Percentiles rank a stretch among this genome's conserved stretches.
Evolutionary conservation across 208 protist species (phyloP).

Genomic region (Novymonas esmeraldas): DNA sequence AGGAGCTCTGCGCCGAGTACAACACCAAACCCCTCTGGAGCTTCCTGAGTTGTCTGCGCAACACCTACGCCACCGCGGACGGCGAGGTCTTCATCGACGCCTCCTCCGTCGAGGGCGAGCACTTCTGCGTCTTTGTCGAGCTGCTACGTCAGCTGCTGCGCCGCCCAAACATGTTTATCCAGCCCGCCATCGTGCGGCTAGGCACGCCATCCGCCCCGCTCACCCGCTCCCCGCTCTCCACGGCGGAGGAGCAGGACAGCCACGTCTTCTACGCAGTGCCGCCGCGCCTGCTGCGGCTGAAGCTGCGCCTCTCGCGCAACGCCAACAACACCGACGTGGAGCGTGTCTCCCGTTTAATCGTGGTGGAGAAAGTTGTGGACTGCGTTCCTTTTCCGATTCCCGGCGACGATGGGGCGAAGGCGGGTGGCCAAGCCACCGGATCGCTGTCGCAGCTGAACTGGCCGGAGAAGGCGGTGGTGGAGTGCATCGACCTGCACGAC

Average conservation of each 20-base stretch:
- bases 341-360: constrained; percentile 15
- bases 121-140: constrained; percentile 34
- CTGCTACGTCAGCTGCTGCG: constrained; percentile 25
- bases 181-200: constrained; percentile 5
- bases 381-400: constrained; percentile 9
- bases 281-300: constrained; percentile 30
- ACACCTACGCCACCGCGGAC: constrained; percentile 16
- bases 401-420: neutral
- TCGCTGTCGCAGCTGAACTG: constrained; percentile 20
- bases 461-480: constrained; percentile 30
- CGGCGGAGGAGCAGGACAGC: neutral
- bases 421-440: constrained; percentile 1
- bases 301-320: constrained; percentile 28
- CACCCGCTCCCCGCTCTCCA: neutral
- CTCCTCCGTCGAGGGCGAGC: constrained; percentile 25
- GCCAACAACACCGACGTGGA: constrained; percentile 33
- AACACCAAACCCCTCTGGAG: constrained; percentile 9
- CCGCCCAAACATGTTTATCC: constrained; percentile 10
- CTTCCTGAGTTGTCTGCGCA: constrained; percentile 16
- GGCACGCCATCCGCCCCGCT: neutral
- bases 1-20: constrained; percentile 27
- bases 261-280: constrained; percentile 22
- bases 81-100: constrained; percentile 39
- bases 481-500: constrained; percentile 28
- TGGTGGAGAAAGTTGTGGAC: constrained; percentile 18